Conservation (phyloP, 78 protist genomes). For the Salpingoeca rosetta region DNA sequence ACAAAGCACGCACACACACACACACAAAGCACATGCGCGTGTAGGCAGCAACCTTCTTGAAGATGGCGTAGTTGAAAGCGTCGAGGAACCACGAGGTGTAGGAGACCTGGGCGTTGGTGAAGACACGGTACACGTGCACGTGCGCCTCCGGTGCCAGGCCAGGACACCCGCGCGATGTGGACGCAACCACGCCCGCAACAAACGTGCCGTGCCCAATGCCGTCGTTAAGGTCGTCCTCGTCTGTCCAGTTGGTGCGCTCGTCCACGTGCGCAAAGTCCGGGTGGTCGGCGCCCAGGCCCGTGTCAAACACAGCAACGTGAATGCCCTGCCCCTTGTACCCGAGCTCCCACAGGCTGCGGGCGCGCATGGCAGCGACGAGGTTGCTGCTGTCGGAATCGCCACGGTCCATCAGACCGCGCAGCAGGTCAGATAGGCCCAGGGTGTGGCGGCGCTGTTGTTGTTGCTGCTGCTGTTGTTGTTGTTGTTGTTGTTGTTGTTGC, state of each 20-base stretch:
- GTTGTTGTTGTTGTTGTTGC: too few relatives aligned
- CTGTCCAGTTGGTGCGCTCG: constrained; percentile 67
- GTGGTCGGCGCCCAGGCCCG: constrained; percentile 54
- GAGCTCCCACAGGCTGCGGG: not conserved
- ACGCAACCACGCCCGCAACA: constrained; percentile 73
- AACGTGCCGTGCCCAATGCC: constrained; percentile 87
- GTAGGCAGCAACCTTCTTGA: not conserved
- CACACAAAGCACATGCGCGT: too few relatives aligned
- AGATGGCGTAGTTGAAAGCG: constrained; percentile 88
- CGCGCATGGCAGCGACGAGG: too few relatives aligned
- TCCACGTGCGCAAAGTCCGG: constrained; percentile 38
- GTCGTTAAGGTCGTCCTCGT: constrained; percentile 48
- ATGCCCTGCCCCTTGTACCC: constrained; percentile 4
- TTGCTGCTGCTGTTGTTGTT: too few relatives aligned
- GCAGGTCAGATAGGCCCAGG: too few relatives aligned
- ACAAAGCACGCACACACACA: too few relatives aligned
- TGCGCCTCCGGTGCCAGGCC: constrained; percentile 88
- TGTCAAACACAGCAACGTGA: constrained; percentile 72
- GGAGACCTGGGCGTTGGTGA: constrained; percentile 57
- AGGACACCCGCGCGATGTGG: constrained; percentile 30
- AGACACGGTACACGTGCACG: constrained; percentile 73
- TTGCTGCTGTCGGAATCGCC: too few relatives aligned
- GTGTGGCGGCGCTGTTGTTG: too few relatives aligned
- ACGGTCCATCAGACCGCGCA: too few relatives aligned
- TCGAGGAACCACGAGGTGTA: constrained; percentile 92